Conservation (phyloP, 306 rosid genomes). For the Urtica urens region DNA sequence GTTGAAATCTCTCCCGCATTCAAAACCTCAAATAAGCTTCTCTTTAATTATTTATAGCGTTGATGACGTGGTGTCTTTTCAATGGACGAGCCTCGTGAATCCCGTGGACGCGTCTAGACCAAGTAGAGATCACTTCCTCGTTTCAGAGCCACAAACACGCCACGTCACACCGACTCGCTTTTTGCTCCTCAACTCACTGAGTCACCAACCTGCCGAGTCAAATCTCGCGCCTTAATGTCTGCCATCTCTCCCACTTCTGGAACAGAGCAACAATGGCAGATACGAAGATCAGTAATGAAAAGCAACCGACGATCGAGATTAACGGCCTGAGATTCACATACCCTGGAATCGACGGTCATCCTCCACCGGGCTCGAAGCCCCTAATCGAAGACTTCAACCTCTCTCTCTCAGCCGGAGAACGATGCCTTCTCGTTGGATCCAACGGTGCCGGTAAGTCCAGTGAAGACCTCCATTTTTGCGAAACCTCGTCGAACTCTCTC, state of each 20-base stretch:
- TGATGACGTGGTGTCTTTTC: neutral
- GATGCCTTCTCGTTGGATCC: conserved; percentile 89
- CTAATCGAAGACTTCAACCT: conserved; percentile 62
- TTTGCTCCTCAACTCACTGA: neutral
- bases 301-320: conserved; percentile 34
- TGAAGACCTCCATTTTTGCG: too few species aligned
- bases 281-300: neutral
- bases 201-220: conserved; percentile 8
- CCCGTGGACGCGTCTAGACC: conserved; percentile 6
- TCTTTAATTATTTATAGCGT: neutral
- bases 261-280: conserved; percentile 22
- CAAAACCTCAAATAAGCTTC: neutral
- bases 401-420: conserved; percentile 58
- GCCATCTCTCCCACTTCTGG: neutral
- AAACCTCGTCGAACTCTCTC: too few species aligned
- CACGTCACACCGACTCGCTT: conserved; percentile 3
- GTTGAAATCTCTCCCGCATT: too few species aligned
- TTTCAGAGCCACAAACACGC: conserved; percentile 6
- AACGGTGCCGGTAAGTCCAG: conserved; percentile 96
- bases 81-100: neutral
- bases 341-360: conserved; percentile 93
- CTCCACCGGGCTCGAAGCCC: conserved; percentile 79
- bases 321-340: conserved; percentile 60
- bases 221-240: neutral
- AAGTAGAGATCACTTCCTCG: neutral